These are phyloP conservation scores for Pichia sp. DNA, from an alignment of 1,139 yeast genomes.

Conservation along the genomic window DNA sequence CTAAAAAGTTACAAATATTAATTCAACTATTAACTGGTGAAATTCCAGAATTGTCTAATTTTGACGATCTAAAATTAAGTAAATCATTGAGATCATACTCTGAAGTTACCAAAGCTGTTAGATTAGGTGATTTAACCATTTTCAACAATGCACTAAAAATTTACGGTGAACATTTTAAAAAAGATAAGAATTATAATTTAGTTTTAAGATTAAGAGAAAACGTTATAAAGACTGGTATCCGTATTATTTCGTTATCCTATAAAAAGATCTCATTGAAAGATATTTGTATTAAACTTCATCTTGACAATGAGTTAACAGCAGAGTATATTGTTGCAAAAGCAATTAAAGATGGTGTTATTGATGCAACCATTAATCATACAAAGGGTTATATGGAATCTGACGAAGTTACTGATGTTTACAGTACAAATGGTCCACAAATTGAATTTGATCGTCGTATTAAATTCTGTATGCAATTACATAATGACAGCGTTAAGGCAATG, in stretches of 20 bases:
- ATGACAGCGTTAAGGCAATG: conserved; percentile 93
- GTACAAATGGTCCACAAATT: conserved; percentile 79
- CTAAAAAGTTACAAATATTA: conserved; percentile 80
- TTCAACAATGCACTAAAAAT: conserved; percentile 69
- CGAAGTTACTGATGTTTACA: conserved; percentile 80
- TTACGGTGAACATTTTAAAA: conserved; percentile 56
- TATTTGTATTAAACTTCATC: conserved; percentile 78
- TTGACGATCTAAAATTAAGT: conserved; percentile 57
- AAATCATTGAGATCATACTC: conserved; percentile 71
- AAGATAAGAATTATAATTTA: conserved; percentile 78
- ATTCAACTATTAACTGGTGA: conserved; percentile 95
- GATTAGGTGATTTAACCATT: conserved; percentile 79
- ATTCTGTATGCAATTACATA: conserved; percentile 85
- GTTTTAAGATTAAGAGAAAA: conserved; percentile 90
- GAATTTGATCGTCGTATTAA: conserved; percentile 91
- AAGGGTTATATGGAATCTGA: conserved; percentile 87
- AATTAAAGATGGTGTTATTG: conserved; percentile 95
- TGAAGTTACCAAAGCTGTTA: conserved; percentile 85
- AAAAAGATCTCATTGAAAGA: conserved; percentile 88
- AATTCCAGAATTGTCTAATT: conserved; percentile 84
- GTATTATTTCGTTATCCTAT: conserved; percentile 88
- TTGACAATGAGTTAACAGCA: conserved; percentile 92
- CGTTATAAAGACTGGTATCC: conserved; percentile 95
- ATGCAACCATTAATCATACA: conserved; percentile 88
- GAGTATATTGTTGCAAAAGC: conserved; percentile 97